Percentiles rank a stretch among this genome's conserved stretches.
phyloP scores from a whole-genome alignment of 805 yeast species.

The Saturnispora ahearnii region DNA sequence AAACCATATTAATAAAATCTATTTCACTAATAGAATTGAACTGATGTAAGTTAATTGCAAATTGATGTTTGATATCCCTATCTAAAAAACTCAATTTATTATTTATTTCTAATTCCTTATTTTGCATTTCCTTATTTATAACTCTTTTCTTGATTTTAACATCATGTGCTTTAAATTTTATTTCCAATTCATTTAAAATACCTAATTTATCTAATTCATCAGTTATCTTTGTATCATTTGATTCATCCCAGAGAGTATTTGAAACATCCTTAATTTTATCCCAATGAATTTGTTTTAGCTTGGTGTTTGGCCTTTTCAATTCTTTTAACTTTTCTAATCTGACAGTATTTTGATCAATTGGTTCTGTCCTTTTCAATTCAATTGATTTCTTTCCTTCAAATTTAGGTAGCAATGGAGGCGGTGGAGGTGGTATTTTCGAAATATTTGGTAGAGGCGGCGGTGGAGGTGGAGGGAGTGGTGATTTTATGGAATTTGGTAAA shows the following conservation, averaged over 20 bases:
- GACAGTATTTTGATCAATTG: conserved; percentile 8
- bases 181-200: conserved; percentile 55
- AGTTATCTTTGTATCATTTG: conserved; percentile 35
- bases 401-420: conserved; percentile 10
- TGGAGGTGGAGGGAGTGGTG: conserved; percentile 3
- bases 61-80: conserved; percentile 68
- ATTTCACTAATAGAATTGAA: conserved; percentile 45
- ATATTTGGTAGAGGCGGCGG: conserved; percentile 11
- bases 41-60: conserved; percentile 67
- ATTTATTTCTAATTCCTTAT: conserved; percentile 25
- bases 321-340: conserved; percentile 8
- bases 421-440: conserved; percentile 8
- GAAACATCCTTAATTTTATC: conserved; percentile 54
- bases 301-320: conserved; percentile 24
- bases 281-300: conserved; percentile 77
- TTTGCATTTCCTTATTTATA: conserved; percentile 32
- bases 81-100: conserved; percentile 46
- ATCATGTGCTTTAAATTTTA: conserved; percentile 39
- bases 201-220: conserved; percentile 48
- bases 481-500: neutral
- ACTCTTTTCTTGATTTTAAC: conserved; percentile 22
- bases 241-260: conserved; percentile 54
- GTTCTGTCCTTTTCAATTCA: neutral
- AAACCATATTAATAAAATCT: conserved; percentile 44
- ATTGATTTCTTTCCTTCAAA: neutral